phyloP scores from a whole-genome alignment of 2,329 filamentous ascomycete species.

The Lachnellula hyalina region DNA sequence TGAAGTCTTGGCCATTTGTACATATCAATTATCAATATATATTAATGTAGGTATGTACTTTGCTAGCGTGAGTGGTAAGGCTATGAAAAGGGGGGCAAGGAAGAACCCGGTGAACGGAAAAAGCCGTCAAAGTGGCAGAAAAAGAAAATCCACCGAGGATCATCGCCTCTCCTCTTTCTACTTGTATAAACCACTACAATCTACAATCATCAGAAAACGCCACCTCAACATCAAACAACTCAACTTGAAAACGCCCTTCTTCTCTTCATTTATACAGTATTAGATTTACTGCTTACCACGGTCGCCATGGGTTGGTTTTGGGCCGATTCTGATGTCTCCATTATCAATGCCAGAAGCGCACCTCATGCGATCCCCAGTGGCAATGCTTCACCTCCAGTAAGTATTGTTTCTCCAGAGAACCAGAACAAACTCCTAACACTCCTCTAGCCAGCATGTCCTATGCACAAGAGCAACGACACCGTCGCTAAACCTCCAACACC shows the following conservation, averaged over 20 bases:
- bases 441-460: conserved; percentile 59
- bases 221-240: neutral
- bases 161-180: neutral
- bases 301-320: conserved; percentile 31
- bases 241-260: neutral
- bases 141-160: conserved; percentile 1
- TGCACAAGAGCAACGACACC: conserved; percentile 48
- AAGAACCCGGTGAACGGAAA: conserved; percentile 5
- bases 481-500: conserved; percentile 25
- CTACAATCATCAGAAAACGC: neutral
- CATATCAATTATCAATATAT: neutral
- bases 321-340: conserved; percentile 24
- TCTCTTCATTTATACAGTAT: neutral
- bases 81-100: neutral
- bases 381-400: conserved; percentile 25
- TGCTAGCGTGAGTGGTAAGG: neutral
- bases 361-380: conserved; percentile 21
- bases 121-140: conserved; percentile 1
- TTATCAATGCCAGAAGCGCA: conserved; percentile 18
- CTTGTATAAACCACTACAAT: neutral
- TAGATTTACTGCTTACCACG: neutral
- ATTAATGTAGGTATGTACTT: neutral
- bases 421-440: conserved; percentile 9
- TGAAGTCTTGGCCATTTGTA: neutral
- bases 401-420: neutral